phyloP scores from a whole-genome alignment of 192 early-diverging fungal species.

The Coemansia sp. region DNA sequence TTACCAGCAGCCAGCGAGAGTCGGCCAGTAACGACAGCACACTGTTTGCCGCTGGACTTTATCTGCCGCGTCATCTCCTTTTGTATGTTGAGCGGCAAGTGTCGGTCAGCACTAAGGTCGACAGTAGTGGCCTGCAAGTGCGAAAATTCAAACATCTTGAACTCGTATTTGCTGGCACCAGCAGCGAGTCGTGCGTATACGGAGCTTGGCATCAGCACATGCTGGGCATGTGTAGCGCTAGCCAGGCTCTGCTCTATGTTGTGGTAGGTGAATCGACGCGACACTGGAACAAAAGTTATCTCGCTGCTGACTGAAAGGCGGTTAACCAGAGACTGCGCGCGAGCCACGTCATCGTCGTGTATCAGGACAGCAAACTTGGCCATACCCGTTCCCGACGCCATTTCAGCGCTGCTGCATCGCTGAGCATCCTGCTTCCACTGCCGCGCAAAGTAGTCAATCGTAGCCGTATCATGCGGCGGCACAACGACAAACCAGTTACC shows the following conservation, averaged over 20 bases:
- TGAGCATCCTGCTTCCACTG: conserved; percentile 46
- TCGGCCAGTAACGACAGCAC: conserved; percentile 34
- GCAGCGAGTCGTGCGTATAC: conserved; percentile 33
- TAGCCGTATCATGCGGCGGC: conserved; percentile 33
- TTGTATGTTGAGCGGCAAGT: conserved; percentile 48
- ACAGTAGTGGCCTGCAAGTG: conserved; percentile 47
- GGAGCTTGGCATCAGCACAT: conserved; percentile 48
- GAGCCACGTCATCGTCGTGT: conserved; percentile 44
- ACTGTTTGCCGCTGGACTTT: conserved; percentile 38
- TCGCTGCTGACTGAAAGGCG: conserved; percentile 26
- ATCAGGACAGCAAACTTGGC: conserved; percentile 43
- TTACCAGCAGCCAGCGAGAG: conserved; percentile 43
- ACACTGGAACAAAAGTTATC: conserved; percentile 41
- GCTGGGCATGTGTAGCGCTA: conserved; percentile 32
- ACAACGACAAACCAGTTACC: conserved; percentile 51
- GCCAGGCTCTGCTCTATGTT: conserved; percentile 42
- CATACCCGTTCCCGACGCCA: conserved; percentile 34
- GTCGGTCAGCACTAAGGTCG: conserved; percentile 47
- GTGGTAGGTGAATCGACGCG: conserved; percentile 34
- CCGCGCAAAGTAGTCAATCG: conserved; percentile 41
- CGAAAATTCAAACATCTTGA: conserved; percentile 37
- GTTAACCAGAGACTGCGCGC: conserved; percentile 41
- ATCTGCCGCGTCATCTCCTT: conserved; percentile 43
- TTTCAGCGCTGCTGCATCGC: conserved; percentile 42
- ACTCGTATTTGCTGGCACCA: conserved; percentile 24